phyloP scores from a whole-genome alignment of 176 grass and related monocot species.

The Juncus effusus region DNA sequence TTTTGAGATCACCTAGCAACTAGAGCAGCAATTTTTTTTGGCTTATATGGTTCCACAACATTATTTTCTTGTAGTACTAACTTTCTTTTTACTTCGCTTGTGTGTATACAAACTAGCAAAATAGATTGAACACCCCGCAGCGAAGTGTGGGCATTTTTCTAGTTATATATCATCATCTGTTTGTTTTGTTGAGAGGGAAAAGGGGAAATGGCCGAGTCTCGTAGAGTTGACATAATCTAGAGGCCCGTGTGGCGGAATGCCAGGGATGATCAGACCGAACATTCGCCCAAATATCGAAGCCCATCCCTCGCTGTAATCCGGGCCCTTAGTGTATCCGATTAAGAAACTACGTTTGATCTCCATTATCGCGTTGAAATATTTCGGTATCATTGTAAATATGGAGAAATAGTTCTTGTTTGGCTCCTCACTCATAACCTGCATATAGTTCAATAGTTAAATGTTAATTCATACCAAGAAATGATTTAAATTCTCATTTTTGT shows the following conservation, averaged over 20 bases:
- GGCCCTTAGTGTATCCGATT: conserved; percentile 46
- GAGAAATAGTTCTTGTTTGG: conserved; percentile 93
- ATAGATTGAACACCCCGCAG: too few species aligned
- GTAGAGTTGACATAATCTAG: conserved; percentile 65
- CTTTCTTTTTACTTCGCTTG: too few species aligned
- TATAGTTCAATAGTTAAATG: conserved; percentile 5
- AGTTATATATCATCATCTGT: too few species aligned
- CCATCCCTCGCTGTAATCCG: conserved; percentile 70
- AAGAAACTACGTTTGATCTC: conserved; percentile 79
- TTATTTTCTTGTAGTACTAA: too few species aligned
- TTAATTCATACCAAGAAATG: neutral
- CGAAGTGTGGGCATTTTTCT: too few species aligned
- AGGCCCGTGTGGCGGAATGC: conserved; percentile 55
- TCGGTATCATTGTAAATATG: conserved; percentile 40
- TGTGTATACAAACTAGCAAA: too few species aligned
- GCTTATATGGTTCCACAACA: too few species aligned
- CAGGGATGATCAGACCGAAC: conserved; percentile 48
- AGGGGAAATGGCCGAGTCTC: conserved; percentile 35
- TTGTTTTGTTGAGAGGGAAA: too few species aligned
- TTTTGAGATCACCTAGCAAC: too few species aligned
- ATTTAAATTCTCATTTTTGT: too few species aligned
- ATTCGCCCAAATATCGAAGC: conserved; percentile 40
- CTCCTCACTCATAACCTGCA: conserved; percentile 54
- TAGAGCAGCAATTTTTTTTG: too few species aligned
- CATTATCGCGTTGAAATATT: conserved; percentile 41